Evolutionary conservation across 1,284 basidiomycete genomes (phyloP), one percentile per base, ranked within the genome.

Genomic region (Tilletia indica): DNA sequence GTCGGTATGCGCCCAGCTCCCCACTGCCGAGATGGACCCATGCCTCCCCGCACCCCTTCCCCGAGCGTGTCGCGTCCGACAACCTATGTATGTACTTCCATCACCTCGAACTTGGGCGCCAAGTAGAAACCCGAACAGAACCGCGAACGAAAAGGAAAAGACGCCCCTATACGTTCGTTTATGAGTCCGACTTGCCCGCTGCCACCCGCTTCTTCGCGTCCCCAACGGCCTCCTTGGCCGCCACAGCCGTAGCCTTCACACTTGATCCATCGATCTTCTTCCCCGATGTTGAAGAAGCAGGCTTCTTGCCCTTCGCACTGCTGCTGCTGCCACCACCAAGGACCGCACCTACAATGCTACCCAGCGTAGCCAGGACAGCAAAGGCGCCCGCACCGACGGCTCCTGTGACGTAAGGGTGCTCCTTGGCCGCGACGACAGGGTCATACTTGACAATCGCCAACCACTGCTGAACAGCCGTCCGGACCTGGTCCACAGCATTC

Each of bases 361-460:
- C 72, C 6, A 83, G 71, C 34, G 77, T 78, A 11, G 82, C 70
- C 4, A 82, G 69, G 42, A 73, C 76, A 11, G 78, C 79, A 16
- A 83, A 19, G 9, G 34, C 73, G 11, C 72, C 75, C 11, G 80
- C 80, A 39, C 72, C 81, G 19, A 81, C 63, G 61, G 74, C 78
- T 48, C 76, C 80, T 14, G 80, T 77, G 0, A 82, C 77, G 56
- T 79, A 75, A 21, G 80, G 79, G 74, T 78, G 75, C 72, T 76
- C 75, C 73, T 77, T 78, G 69, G 82, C 73, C 11, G 81, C 82
- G 56, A 70, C 75, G 68, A 82, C 63, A 47, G 80, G 80, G 63
- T 80, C 78, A 48, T 72, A 73, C 39, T 70, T 67, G 3, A 78
- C 77, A 21, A 72, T 72, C 11, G 61, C 74, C 56, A 81, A 70